These are phyloP conservation scores for Trypanosoma platydactyli DNA, from an alignment of 208 protist genomes.

Conservation along the genomic window DNA sequence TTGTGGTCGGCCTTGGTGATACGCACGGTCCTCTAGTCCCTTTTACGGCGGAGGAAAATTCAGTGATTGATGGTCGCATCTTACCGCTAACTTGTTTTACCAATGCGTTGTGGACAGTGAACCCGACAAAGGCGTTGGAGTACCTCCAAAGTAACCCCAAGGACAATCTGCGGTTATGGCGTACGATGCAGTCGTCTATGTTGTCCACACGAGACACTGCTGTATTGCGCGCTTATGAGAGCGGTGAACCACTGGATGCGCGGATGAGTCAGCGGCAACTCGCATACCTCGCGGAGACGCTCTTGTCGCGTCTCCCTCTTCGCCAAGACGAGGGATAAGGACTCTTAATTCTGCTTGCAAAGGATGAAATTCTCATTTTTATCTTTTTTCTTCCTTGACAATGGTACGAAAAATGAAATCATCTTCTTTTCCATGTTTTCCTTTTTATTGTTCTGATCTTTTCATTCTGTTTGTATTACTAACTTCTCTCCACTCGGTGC, in stretches of 20 bases:
- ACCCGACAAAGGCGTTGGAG: slow-evolving; percentile 35
- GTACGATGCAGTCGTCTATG: slow-evolving; percentile 81
- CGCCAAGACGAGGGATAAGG: not conserved
- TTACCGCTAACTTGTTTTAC: slow-evolving; percentile 63
- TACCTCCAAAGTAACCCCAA: slow-evolving; percentile 47
- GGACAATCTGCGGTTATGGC: slow-evolving; percentile 62
- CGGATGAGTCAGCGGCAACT: slow-evolving; percentile 63
- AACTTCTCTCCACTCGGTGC: no score
- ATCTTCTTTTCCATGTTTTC: not conserved
- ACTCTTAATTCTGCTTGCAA: not conserved
- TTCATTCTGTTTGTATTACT: slow-evolving; percentile 26
- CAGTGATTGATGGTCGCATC: slow-evolving; percentile 20
- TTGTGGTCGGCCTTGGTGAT: slow-evolving; percentile 60
- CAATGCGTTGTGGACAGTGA: slow-evolving; percentile 67
- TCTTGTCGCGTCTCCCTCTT: slow-evolving; percentile 53
- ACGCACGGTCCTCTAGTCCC: slow-evolving; percentile 22
- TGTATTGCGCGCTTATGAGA: slow-evolving; percentile 55
- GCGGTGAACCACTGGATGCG: slow-evolving; percentile 47
- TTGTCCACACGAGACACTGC: slow-evolving; percentile 80
- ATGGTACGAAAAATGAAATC: not conserved
- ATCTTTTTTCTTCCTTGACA: not conserved
- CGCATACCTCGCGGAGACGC: slow-evolving; percentile 71
- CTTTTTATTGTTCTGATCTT: slow-evolving; percentile 3
- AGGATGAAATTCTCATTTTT: slow-evolving; percentile 1
- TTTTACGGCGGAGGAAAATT: slow-evolving; percentile 38